Percentiles rank a stretch among this genome's conserved stretches.
Conservation (phyloP, 805 yeast genomes). For the Yarrowia sp. region DNA sequence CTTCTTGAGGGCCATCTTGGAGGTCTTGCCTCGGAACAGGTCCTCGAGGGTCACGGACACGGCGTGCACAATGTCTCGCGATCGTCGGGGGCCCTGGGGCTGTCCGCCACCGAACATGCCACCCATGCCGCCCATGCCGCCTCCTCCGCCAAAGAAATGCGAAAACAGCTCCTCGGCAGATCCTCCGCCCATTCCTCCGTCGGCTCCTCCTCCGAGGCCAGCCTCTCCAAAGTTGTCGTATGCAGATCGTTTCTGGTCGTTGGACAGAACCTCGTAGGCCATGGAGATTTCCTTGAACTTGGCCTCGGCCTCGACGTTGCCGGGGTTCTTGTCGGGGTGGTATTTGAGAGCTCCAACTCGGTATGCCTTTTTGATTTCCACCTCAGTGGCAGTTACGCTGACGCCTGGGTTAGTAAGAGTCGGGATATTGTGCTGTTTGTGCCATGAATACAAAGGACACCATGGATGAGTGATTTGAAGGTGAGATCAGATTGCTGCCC, state of each 20-base stretch:
- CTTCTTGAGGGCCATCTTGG: slow-evolving; percentile 92
- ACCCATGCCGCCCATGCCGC: slow-evolving; percentile 49
- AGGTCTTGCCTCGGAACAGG: slow-evolving; percentile 88
- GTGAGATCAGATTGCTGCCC: too few species aligned
- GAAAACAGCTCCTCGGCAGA: slow-evolving; percentile 78
- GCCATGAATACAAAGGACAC: too few species aligned
- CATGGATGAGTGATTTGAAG: too few species aligned
- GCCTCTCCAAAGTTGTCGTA: slow-evolving; percentile 94
- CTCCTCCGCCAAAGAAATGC: slow-evolving; percentile 80
- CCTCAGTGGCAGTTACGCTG: slow-evolving; percentile 58
- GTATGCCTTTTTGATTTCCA: slow-evolving; percentile 78
- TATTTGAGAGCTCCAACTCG: slow-evolving; percentile 73
- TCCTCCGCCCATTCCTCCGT: slow-evolving; percentile 70
- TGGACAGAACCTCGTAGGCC: slow-evolving; percentile 89
- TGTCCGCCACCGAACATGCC: slow-evolving; percentile 57
- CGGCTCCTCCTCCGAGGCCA: slow-evolving; percentile 79
- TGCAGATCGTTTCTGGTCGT: slow-evolving; percentile 83
- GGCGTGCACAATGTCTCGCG: slow-evolving; percentile 90
- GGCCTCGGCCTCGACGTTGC: slow-evolving; percentile 82
- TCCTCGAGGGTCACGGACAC: slow-evolving; percentile 89
- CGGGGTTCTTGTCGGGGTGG: slow-evolving; percentile 85
- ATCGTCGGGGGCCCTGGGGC: slow-evolving; percentile 83
- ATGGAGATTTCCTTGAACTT: slow-evolving; percentile 90
- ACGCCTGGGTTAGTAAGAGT: slow-evolving; percentile 51
- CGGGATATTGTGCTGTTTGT: too few species aligned